Conservation (phyloP, 345 rosid genomes). For the Gossypium bickii region DNA sequence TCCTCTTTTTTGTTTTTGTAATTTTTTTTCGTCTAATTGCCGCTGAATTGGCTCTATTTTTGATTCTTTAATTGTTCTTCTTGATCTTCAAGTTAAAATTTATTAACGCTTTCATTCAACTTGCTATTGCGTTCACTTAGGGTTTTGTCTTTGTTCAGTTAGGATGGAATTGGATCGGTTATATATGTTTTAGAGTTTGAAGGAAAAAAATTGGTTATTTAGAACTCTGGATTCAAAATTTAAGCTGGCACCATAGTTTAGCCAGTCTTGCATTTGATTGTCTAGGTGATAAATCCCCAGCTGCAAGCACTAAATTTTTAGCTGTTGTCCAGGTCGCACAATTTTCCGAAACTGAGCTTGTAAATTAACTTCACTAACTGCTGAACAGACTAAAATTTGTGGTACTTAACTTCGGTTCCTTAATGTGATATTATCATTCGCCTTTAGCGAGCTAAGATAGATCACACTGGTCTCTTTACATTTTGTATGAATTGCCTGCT, state of each 20-base stretch:
- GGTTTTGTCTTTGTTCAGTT: neutral
- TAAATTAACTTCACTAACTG: neutral
- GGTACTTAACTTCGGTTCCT: neutral
- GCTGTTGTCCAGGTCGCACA: neutral
- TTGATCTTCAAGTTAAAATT: slow-evolving; percentile 11
- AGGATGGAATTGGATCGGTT: neutral
- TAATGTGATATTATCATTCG: neutral
- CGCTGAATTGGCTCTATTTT: neutral
- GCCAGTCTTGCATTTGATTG: neutral
- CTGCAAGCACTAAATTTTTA: neutral
- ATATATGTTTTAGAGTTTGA: neutral
- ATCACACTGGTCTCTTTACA: neutral
- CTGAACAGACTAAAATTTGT: neutral
- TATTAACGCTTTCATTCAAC: neutral
- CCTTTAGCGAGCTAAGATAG: neutral
- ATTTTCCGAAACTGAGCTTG: neutral
- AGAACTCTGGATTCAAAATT: neutral
- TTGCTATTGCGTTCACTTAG: neutral
- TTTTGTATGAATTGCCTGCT: neutral
- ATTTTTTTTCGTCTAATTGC: neutral
- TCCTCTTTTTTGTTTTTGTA: neutral
- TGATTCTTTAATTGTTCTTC: neutral
- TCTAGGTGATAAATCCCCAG: neutral
- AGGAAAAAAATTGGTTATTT: neutral
- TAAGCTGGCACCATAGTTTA: neutral